Conservation (phyloP, 2,329 filamentous ascomycete species). For the Neofusicoccum sp. region DNA sequence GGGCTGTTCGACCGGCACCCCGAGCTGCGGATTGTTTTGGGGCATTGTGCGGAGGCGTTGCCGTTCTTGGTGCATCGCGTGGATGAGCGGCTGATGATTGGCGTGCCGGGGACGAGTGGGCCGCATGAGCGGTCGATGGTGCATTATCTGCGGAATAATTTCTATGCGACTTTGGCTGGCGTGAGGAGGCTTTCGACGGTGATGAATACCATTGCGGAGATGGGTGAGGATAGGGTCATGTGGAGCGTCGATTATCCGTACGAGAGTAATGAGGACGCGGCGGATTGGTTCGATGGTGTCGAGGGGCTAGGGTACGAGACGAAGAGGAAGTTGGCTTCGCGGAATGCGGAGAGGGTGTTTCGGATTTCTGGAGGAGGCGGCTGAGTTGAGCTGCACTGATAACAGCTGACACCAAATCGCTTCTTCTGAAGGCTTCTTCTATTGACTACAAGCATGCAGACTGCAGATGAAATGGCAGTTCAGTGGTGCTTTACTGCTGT, state of each 20-base stretch:
- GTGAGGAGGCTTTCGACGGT: slow-evolving; percentile 56
- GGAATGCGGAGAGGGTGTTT: slow-evolving; percentile 2
- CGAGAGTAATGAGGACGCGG: slow-evolving; percentile 45
- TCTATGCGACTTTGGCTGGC: slow-evolving; percentile 58
- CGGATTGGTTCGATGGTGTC: slow-evolving; percentile 44
- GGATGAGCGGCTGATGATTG: slow-evolving; percentile 53
- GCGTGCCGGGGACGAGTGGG: slow-evolving; percentile 17
- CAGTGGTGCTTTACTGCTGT: too few relatives aligned
- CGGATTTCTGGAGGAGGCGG: neutral
- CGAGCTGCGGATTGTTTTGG: slow-evolving; percentile 47
- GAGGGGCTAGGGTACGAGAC: neutral
- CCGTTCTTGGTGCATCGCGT: slow-evolving; percentile 49
- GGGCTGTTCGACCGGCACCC: slow-evolving; percentile 52
- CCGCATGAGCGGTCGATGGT: slow-evolving; percentile 49
- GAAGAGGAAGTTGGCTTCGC: neutral
- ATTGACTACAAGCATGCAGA: too few relatives aligned
- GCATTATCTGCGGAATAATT: slow-evolving; percentile 56
- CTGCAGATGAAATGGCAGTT: too few relatives aligned
- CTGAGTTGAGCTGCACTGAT: neutral
- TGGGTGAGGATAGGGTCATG: slow-evolving; percentile 51
- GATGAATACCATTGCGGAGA: slow-evolving; percentile 50
- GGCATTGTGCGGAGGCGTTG: slow-evolving; percentile 49
- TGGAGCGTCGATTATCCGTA: slow-evolving; percentile 57
- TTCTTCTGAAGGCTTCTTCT: too few relatives aligned
- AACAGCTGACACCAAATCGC: too few relatives aligned